These are phyloP conservation scores for Fusarium palustre DNA, from an alignment of 2,329 filamentous ascomycete species.

Conservation along the genomic window DNA sequence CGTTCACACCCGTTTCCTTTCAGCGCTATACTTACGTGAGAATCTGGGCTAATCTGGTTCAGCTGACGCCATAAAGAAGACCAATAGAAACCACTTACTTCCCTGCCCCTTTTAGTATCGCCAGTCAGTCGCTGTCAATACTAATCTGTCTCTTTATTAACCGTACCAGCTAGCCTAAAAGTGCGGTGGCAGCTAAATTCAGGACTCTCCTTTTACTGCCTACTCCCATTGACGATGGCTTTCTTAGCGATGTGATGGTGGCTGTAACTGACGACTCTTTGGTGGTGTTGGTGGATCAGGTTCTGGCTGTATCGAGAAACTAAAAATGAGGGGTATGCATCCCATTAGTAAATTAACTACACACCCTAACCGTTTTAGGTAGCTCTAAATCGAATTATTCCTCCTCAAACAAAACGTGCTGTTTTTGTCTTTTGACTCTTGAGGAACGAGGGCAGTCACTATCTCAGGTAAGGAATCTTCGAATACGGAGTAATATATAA, in stretches of 20 bases:
- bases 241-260: constrained; percentile 19
- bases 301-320: constrained; percentile 1
- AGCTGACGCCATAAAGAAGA: constrained; percentile 1
- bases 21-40: constrained; percentile 38
- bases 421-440: neutral
- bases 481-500: neutral
- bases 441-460: constrained; percentile 12
- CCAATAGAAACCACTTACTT: constrained; percentile 4
- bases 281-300: neutral
- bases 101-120: constrained; percentile 8
- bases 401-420: constrained; percentile 12
- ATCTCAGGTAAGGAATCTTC: neutral
- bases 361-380: constrained; percentile 26
- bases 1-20: constrained; percentile 32
- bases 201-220: constrained; percentile 17
- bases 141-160: neutral
- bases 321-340: constrained; percentile 25
- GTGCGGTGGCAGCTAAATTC: constrained; percentile 46
- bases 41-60: constrained; percentile 26
- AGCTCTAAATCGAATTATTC: constrained; percentile 12
- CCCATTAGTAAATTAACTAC: constrained; percentile 22
- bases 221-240: constrained; percentile 12
- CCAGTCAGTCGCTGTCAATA: neutral
- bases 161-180: constrained; percentile 29
- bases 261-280: constrained; percentile 21